Evolutionary conservation across 345 rosid species (phyloP).

Genomic region (Hirschfeldia incana): DNA sequence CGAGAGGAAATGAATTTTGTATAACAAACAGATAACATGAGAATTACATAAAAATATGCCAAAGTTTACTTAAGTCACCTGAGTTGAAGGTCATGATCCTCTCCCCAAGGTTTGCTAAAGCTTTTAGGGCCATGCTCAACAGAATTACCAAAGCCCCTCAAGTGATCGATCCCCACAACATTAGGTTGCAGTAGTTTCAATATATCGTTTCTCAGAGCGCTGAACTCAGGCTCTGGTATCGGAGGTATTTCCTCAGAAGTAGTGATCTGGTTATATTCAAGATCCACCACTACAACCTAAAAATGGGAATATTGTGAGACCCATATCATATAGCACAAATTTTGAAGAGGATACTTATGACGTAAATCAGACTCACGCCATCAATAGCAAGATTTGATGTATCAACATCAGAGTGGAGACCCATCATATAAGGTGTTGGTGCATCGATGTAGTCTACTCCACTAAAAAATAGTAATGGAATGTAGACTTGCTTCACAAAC

Average conservation of each 20-base stretch:
- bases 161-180: constrained; percentile 82
- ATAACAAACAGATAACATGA: constrained; percentile 24
- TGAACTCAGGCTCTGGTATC: constrained; percentile 95
- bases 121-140: constrained; percentile 54
- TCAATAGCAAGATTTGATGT: constrained; percentile 85
- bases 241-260: constrained; percentile 93
- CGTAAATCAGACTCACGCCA: constrained; percentile 69
- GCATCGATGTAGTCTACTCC: constrained; percentile 99
- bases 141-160: constrained; percentile 59
- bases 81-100: constrained; percentile 87
- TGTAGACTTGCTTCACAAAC: constrained; percentile 97
- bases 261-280: constrained; percentile 78
- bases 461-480: constrained; percentile 99
- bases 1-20: constrained; percentile 39
- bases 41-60: constrained; percentile 4
- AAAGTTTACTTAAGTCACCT: constrained; percentile 61
- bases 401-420: constrained; percentile 96
- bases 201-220: constrained; percentile 74
- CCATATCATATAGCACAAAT: constrained; percentile 13
- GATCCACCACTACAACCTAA: constrained; percentile 97
- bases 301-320: constrained; percentile 33
- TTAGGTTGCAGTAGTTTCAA: constrained; percentile 79
- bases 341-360: constrained; percentile 18
- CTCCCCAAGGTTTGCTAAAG: constrained; percentile 90
- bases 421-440: constrained; percentile 99